Base-by-base conservation (phyloP, 2,329 filamentous ascomycete species). In the Penicillium sp. region DNA sequence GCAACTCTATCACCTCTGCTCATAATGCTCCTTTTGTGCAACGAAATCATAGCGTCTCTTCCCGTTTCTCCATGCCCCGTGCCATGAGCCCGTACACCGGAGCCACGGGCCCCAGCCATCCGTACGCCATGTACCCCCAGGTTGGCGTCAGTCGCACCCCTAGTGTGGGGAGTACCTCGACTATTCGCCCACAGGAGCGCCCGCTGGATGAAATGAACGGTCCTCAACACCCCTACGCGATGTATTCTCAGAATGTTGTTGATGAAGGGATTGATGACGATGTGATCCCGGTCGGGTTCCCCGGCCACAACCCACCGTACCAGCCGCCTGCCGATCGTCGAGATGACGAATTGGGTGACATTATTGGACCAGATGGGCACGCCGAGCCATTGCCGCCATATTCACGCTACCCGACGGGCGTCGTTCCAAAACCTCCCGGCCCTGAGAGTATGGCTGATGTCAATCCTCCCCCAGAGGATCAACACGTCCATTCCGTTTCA, bases 301-400 rank as follows among this genome's bases (percentile, higher is more conserved):
- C 85, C 6, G 86, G 86, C 5, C 74, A 84, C 31, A 77, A 78
- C 5, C 82, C 81, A 53, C 76, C 80, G 48, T 95, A 91, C 62
- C 88, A 87, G 64, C 79, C 88, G 56, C 84, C 87, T 46, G 72
- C 90, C 46, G 89, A 88, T 0, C 67, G 66, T 18, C 64, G 64
- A 50, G 90, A 90, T 46, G 90, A 96, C 72, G 92, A 96, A 62
- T 77, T 83, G n/a, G 90, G 87, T 42, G 91, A 92, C 67, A 83
- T 96, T 48, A 87, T 96, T 46, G 91, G 91, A 1, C 89, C 88
- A 0, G 85, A 95, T 64, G 92, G 92, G 1, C 91, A 96, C 66
- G 87, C 88, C 1, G 92, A 97, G 71, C 90, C 95, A 69, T 76
- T 96, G 16, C 92, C 92, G 11, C 92, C 92, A 0, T 97, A 97